phyloP scores from a whole-genome alignment of 805 yeast species.

The Clavispora phyllophila region DNA sequence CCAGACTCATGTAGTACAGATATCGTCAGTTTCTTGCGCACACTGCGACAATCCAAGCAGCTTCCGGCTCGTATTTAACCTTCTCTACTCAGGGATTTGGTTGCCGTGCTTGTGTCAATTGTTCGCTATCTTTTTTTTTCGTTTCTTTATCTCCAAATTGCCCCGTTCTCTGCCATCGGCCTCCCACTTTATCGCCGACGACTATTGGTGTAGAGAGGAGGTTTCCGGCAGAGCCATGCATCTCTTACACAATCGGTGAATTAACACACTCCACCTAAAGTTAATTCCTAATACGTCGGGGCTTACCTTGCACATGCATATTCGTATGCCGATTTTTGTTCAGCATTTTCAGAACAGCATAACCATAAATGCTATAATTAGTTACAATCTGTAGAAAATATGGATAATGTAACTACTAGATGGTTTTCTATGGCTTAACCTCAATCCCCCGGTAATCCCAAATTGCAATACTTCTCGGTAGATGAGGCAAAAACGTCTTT shows the following conservation, averaged over 20 bases:
- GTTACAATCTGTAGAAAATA: too few relatives aligned
- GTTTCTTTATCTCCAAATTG: too few relatives aligned
- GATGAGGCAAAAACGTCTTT: too few relatives aligned
- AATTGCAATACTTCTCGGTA: too few relatives aligned
- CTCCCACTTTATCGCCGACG: not conserved
- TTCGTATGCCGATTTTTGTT: not conserved
- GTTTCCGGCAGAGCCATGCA: not conserved
- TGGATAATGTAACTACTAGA: too few relatives aligned
- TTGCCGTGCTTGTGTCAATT: not conserved
- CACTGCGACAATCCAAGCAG: not conserved
- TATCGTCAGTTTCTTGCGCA: slow-evolving; percentile 1
- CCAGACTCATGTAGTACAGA: not conserved
- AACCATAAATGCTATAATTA: not conserved
- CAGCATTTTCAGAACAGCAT: not conserved
- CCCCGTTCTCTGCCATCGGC: not conserved
- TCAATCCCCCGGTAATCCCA: too few relatives aligned
- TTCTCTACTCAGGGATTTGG: not conserved
- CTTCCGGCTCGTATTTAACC: not conserved
- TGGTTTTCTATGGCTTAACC: too few relatives aligned
- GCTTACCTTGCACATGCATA: not conserved
- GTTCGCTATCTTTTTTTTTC: too few relatives aligned
- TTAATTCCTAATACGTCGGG: not conserved
- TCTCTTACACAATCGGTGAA: not conserved
- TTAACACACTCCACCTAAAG: not conserved
- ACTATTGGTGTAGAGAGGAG: not conserved